phyloP scores from a whole-genome alignment of 2,329 filamentous ascomycete genomes.

The Phyllosticta paracitricarpa region DNA sequence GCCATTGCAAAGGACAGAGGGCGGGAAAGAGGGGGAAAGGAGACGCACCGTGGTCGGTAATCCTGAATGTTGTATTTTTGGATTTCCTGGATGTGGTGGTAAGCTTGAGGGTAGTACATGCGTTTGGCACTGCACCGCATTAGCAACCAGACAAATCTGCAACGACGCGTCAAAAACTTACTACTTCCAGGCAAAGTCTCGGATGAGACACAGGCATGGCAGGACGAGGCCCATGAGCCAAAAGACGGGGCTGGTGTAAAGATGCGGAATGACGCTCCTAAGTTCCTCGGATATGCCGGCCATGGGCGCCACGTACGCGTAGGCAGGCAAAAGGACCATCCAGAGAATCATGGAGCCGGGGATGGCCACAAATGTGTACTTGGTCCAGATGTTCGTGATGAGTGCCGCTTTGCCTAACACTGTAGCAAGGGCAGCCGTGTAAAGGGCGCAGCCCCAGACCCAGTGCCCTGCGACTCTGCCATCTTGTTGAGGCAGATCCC shows the following conservation, averaged over 20 bases:
- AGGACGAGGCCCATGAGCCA: slow-evolving; percentile 83
- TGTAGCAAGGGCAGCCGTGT: slow-evolving; percentile 85
- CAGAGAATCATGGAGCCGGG: slow-evolving; percentile 87
- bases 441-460: slow-evolving; percentile 95
- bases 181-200: slow-evolving; percentile 97
- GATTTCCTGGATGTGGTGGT: slow-evolving; percentile 98
- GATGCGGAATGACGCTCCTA: slow-evolving; percentile 66
- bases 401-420: slow-evolving; percentile 91
- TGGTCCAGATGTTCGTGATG: slow-evolving; percentile 97
- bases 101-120: slow-evolving; percentile 93
- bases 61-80: slow-evolving; percentile 99
- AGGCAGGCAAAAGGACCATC: slow-evolving; percentile 81
- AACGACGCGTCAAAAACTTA: slow-evolving; percentile 19
- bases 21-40: not conserved
- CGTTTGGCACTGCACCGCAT: slow-evolving; percentile 53
- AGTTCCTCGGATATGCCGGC: slow-evolving; percentile 75
- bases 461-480: slow-evolving; percentile 84
- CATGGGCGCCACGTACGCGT: slow-evolving; percentile 77
- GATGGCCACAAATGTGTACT: slow-evolving; percentile 92
- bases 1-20: not conserved
- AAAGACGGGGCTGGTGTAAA: slow-evolving; percentile 76
- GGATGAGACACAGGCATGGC: slow-evolving; percentile 68
- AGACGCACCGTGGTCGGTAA: slow-evolving; percentile 76
- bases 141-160: not conserved
- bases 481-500: slow-evolving; percentile 67